Evolutionary conservation across 2,329 filamentous ascomycete species (phyloP), one percentile per base, ranked within the genome.

Genomic region (Claviceps maximensis): DNA sequence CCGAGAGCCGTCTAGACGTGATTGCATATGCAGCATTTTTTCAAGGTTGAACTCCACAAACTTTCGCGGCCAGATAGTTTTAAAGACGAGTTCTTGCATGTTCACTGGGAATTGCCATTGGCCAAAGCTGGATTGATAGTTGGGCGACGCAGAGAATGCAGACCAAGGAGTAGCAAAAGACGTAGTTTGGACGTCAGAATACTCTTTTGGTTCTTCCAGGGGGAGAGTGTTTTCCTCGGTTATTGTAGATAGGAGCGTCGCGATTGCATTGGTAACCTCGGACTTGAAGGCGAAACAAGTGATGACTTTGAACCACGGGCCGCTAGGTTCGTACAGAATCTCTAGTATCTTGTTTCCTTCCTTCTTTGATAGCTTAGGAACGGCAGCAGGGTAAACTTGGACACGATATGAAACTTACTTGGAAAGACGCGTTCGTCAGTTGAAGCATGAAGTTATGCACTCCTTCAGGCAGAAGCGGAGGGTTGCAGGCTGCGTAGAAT

Each of bases 291-390:
- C 44, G 1, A 17, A 17, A 4, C 12, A 1, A 0, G 61, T 47
- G 17, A 68, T 64, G 6, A 65, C 47, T 51, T 69, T 69, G 54
- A 70, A 68, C 63, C 65, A 69, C 1, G 67, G 61, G 0, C 62
- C 53, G 0, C 67, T 62, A 1, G 67, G 66, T 27, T 70, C 67
- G 33, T 69, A 70, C 4, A 70, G 58, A 6, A 70, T 58, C 47
- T 70, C 68, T 0, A 61, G 0, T 0, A 66, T 36, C 7, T 61
- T 54, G 27, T 15, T 27, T 13, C 45, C 45, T 47, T 10, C 25
- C 15, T 45, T 25, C 42, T 45, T 27, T 9, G 10, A 31, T 17
- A 53, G 33, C 51, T 56, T 42, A 50, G n/a, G 15, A n/a, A n/a
- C n/a, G 10, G 15, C 13, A 36, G 10, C 17, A 19, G 9, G 3